Percentiles rank a stretch among this genome's conserved stretches.
Conservation (phyloP, 108 stramenopile species). For the Schizochytrium sp. region DNA sequence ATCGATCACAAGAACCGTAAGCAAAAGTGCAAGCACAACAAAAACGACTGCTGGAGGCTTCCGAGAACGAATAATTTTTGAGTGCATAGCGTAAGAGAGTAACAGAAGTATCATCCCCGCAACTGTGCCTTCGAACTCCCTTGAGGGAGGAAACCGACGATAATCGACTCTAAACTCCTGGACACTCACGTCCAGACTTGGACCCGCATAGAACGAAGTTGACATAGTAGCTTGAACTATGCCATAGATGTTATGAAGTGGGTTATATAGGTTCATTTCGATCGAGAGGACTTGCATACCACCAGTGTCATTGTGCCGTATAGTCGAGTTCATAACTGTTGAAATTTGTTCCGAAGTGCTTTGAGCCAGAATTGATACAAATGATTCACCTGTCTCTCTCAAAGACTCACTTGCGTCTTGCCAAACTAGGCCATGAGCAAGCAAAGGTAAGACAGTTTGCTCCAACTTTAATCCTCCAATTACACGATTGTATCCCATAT, state of each 20-base stretch:
- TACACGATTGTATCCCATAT: background rate
- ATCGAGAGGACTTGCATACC: background rate
- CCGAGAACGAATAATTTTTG: background rate
- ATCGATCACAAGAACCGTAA: background rate
- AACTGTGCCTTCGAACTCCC: background rate
- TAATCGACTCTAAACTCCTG: constrained; percentile 22
- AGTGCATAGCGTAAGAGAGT: background rate
- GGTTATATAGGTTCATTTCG: constrained; percentile 56
- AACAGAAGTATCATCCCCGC: background rate
- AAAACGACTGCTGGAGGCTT: constrained; percentile 25
- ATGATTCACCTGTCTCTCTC: background rate
- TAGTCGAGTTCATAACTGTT: background rate
- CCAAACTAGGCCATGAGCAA: background rate
- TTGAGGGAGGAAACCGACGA: constrained; percentile 27
- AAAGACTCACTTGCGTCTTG: too few species aligned
- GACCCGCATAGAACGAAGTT: background rate
- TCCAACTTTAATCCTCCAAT: background rate
- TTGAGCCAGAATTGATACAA: background rate
- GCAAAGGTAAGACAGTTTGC: background rate
- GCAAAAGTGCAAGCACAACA: background rate
- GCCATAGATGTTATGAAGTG: constrained; percentile 21
- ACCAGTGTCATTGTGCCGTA: background rate
- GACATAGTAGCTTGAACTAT: constrained; percentile 4
- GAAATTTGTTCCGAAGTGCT: background rate
- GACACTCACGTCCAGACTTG: background rate